phyloP scores from a whole-genome alignment of 2,329 filamentous ascomycete genomes.

The Fusarium staphyleae region DNA sequence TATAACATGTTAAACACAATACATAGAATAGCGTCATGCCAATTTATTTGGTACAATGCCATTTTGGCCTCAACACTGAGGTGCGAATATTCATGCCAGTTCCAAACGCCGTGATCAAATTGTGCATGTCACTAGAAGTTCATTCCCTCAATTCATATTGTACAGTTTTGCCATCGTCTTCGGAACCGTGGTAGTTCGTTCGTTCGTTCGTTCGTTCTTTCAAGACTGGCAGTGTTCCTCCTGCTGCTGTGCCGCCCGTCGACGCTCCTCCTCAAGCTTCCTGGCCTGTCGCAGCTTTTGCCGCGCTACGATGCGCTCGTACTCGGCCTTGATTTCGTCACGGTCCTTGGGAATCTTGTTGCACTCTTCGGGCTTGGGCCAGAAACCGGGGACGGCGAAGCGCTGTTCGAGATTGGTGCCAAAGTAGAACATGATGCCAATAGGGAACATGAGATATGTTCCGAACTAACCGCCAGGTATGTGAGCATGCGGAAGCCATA shows the following conservation, averaged over 20 bases:
- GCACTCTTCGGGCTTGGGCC: slow-evolving; percentile 82
- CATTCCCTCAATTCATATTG: slow-evolving; percentile 19
- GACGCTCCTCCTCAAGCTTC: slow-evolving; percentile 47
- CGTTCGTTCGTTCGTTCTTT: slow-evolving; percentile 3
- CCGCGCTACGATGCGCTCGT: slow-evolving; percentile 71
- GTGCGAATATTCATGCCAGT: slow-evolving; percentile 27
- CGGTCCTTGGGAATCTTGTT: slow-evolving; percentile 78
- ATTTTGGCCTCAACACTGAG: slow-evolving; percentile 26
- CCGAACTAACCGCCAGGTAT: slow-evolving; percentile 72
- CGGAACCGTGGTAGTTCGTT: slow-evolving; percentile 1
- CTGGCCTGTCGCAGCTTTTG: slow-evolving; percentile 77
- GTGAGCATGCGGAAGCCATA: slow-evolving; percentile 7
- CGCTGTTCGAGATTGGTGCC: slow-evolving; percentile 95
- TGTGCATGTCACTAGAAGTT: slow-evolving; percentile 14
- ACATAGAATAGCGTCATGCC: slow-evolving; percentile 26
- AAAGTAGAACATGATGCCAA: slow-evolving; percentile 99
- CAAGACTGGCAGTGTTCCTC: slow-evolving; percentile 26
- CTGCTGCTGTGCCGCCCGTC: slow-evolving; percentile 34
- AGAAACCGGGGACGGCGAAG: slow-evolving; percentile 90
- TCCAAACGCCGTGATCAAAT: slow-evolving; percentile 40
- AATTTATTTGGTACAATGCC: slow-evolving; percentile 33
- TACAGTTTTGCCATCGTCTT: slow-evolving; percentile 29
- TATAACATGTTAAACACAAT: slow-evolving; percentile 41
- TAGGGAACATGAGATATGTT: slow-evolving; percentile 98
- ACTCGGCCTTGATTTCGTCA: slow-evolving; percentile 84